Percentiles rank a stretch among this genome's conserved stretches.
Evolutionary conservation across 371 early-diverging fungal species (phyloP).

Genomic region (Apophysomyces elegans): DNA sequence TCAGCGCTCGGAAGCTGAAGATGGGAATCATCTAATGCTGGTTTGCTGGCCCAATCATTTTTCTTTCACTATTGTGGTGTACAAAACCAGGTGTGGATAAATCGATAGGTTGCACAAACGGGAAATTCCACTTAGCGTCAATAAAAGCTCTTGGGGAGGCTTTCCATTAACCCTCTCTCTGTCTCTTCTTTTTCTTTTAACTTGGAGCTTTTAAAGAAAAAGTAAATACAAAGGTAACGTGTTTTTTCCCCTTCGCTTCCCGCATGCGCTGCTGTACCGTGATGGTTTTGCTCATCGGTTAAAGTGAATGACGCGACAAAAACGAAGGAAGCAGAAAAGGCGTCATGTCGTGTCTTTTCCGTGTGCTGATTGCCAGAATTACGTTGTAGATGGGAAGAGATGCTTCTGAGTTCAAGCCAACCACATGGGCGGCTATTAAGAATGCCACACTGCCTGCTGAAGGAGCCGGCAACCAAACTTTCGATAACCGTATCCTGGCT

Average conservation of each 20-base stretch:
- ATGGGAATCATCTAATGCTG: no score
- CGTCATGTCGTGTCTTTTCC: not conserved
- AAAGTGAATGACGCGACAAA: constrained; percentile 7
- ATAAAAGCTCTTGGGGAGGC: no score
- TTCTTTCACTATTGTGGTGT: no score
- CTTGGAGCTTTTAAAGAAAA: no score
- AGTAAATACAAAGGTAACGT: constrained; percentile 5
- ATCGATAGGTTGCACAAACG: no score
- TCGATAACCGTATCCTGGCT: constrained; percentile 65
- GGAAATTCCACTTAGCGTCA: no score
- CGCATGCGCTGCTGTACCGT: not conserved
- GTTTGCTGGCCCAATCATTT: no score
- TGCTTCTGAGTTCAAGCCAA: constrained; percentile 48
- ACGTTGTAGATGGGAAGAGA: constrained; percentile 34
- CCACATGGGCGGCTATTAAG: constrained; percentile 59
- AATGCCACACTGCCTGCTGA: constrained; percentile 74
- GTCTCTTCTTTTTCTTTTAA: no score
- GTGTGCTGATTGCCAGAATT: no score
- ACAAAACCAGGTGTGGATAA: no score
- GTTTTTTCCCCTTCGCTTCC: not conserved
- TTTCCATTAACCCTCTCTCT: no score
- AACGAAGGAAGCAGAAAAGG: not conserved
- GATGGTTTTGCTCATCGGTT: not conserved
- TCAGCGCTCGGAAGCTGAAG: no score
- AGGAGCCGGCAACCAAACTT: constrained; percentile 79